Evolutionary conservation across 2,329 filamentous ascomycete species (phyloP).

Genomic region (Fonsecaea monophora): DNA sequence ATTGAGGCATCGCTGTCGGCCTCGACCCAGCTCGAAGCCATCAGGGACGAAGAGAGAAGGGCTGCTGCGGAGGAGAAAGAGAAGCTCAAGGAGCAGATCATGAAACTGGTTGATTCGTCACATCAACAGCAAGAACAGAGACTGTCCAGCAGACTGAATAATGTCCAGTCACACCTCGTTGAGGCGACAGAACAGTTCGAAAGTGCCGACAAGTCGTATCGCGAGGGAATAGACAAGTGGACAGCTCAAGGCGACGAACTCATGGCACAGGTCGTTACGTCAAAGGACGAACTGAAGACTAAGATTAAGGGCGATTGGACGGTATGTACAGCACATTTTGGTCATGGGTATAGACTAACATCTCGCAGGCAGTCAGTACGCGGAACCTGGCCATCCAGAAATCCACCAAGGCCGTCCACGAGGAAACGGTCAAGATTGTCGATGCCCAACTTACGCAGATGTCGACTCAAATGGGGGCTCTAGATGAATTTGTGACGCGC

Average conservation of each 20-base stretch:
- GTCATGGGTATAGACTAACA: slow-evolving; percentile 32
- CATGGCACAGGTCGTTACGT: slow-evolving; percentile 72
- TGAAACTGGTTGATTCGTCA: slow-evolving; percentile 75
- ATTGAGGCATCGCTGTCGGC: slow-evolving; percentile 72
- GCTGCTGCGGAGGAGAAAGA: slow-evolving; percentile 76
- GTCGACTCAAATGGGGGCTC: slow-evolving; percentile 82
- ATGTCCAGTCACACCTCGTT: slow-evolving; percentile 69
- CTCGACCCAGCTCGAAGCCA: slow-evolving; percentile 70
- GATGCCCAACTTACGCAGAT: slow-evolving; percentile 88
- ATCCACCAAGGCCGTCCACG: slow-evolving; percentile 85
- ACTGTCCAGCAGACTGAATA: slow-evolving; percentile 67
- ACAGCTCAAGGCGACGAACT: slow-evolving; percentile 71
- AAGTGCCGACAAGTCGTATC: slow-evolving; percentile 69
- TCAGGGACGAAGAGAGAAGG: slow-evolving; percentile 76
- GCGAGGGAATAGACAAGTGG: slow-evolving; percentile 77
- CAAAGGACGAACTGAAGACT: slow-evolving; percentile 77
- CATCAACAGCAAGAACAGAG: slow-evolving; percentile 76
- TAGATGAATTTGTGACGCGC: slow-evolving; percentile 87
- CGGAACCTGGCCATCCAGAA: slow-evolving; percentile 83
- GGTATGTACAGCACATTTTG: slow-evolving; percentile 55
- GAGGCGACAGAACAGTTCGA: slow-evolving; percentile 70
- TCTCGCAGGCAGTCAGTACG: slow-evolving; percentile 69
- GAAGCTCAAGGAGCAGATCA: slow-evolving; percentile 76
- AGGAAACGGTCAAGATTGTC: slow-evolving; percentile 87
- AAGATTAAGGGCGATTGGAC: slow-evolving; percentile 88